phyloP scores from a whole-genome alignment of 2,329 filamentous ascomycete species.

The Plenodomus tracheiphilus region DNA sequence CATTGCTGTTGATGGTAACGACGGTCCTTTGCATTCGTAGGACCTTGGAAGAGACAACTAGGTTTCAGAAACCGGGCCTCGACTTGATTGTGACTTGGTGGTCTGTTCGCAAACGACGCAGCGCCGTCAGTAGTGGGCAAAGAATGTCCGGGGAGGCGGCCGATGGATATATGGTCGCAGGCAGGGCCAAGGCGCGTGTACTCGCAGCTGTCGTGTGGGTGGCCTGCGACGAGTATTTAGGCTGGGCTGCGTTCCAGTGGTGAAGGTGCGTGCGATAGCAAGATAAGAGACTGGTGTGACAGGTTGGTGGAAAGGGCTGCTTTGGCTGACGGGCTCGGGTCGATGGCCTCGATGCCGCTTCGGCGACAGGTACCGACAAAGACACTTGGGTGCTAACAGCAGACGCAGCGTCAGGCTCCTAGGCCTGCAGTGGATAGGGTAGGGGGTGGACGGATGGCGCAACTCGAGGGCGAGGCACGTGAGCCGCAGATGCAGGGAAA shows the following conservation, averaged over 20 bases:
- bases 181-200: constrained; percentile 17
- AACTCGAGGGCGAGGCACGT: constrained; percentile 20
- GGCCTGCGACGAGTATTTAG: not conserved
- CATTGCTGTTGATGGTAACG: constrained; percentile 93
- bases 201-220: not conserved
- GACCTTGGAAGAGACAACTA: constrained; percentile 4
- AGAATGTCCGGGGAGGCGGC: not conserved
- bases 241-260: constrained; percentile 5
- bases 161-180: constrained; percentile 27
- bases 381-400: constrained; percentile 22
- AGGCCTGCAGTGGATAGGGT: constrained; percentile 11
- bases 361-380: constrained; percentile 19
- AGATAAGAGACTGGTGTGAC: constrained; percentile 28
- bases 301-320: constrained; percentile 19
- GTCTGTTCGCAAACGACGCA: not conserved
- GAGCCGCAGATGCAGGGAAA: constrained; percentile 13
- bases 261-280: constrained; percentile 15
- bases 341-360: constrained; percentile 25
- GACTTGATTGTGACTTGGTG: constrained; percentile 1
- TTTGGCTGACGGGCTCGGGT: constrained; percentile 14
- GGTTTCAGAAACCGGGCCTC: constrained; percentile 4
- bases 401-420: constrained; percentile 27
- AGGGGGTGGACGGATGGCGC: constrained; percentile 19
- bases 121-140: not conserved
- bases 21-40: constrained; percentile 63